Evolutionary conservation across 2,329 filamentous ascomycete genomes (phyloP), one percentile per base, ranked within the genome.

Genomic region (Cryphonectria japonica): DNA sequence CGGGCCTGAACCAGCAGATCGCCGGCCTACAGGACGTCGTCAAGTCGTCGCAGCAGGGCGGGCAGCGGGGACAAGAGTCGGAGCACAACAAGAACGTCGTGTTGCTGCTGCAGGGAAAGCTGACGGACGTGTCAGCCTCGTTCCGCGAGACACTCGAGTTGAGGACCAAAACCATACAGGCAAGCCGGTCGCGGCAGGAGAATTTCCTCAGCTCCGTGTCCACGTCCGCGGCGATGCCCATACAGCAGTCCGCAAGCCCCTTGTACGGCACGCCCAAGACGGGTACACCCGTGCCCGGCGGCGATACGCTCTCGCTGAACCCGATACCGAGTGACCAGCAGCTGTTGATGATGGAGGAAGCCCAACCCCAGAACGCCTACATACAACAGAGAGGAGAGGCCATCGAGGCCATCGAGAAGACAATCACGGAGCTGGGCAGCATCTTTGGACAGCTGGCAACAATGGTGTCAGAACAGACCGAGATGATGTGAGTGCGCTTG

Each of bases 1-100:
- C 94, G 1, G 90, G 85, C 13, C 80, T 89, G 32, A 98, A 98
- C 82, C 90, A 94, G 75, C 93, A 97, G 78, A 98, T 98, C 76
- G 92, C 92, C 62, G 86, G 87, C 13, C 85, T 99, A n/a, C 93
- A 97, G 79, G 83, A 87, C 8, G 86, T 98, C 62, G 71, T 69
- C 66, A 66, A 66, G 69, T 92, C 94, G 19, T 88, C 91, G 68
- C 88, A 95, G 80, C 92, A 95, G 76, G 63, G 43, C 54, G 92
- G 93, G 60, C 88, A 85, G 75, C 85, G 83, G 74, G 89, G 88
- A 76, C 95, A 98, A 79, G 94, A 97, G 81, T 94, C 94, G 76
- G 95, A 98, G 79, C 97, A 99, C 84, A 97, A 97, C 85, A 97
- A 97, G 82, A 98, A 98, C 78, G 96, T 98, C 43, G 93, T 98